phyloP scores from a whole-genome alignment of 2,329 filamentous ascomycete genomes.

The Sarocladiaceae sp. region DNA sequence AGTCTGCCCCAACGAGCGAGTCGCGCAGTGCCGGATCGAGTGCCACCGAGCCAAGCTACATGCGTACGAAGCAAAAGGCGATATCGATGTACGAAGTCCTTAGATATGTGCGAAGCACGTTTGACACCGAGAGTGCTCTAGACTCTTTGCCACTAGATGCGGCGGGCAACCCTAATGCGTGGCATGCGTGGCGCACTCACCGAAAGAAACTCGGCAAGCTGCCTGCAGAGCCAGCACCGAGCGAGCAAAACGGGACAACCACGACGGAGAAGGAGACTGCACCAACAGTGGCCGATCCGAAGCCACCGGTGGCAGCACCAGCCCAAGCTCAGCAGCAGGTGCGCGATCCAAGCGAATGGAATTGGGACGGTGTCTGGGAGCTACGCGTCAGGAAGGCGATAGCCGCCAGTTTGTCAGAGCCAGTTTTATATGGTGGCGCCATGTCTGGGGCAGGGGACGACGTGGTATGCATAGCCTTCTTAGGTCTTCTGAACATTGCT shows the following conservation, averaged over 20 bases:
- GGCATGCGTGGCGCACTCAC: slow-evolving; percentile 85
- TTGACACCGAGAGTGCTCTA: slow-evolving; percentile 70
- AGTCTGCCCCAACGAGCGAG: slow-evolving; percentile 5
- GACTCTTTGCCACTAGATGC: slow-evolving; percentile 75
- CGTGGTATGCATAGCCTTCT: too few species aligned
- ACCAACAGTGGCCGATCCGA: not conserved
- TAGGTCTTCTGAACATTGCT: slow-evolving; percentile 12
- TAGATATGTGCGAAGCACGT: slow-evolving; percentile 74
- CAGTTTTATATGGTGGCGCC: slow-evolving; percentile 65
- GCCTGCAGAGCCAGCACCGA: not conserved
- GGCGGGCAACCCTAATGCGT: slow-evolving; percentile 84
- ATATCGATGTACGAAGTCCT: slow-evolving; percentile 63
- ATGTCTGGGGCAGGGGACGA: slow-evolving; percentile 57
- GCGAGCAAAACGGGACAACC: slow-evolving; percentile 11
- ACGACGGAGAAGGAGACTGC: slow-evolving; percentile 7
- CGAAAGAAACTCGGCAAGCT: slow-evolving; percentile 33
- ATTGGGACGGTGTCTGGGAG: slow-evolving; percentile 97
- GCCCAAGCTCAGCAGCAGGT: slow-evolving; percentile 30
- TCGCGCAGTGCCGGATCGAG: slow-evolving; percentile 15
- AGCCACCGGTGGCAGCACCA: not conserved
- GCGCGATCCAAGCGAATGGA: slow-evolving; percentile 71
- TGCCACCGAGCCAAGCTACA: slow-evolving; percentile 28
- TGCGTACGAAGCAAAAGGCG: slow-evolving; percentile 33
- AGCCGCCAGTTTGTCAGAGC: slow-evolving; percentile 69
- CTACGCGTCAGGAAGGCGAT: slow-evolving; percentile 77